These are phyloP conservation scores for Ogataea salicorniae DNA, from an alignment of 805 yeast species.

Conservation along the genomic window DNA sequence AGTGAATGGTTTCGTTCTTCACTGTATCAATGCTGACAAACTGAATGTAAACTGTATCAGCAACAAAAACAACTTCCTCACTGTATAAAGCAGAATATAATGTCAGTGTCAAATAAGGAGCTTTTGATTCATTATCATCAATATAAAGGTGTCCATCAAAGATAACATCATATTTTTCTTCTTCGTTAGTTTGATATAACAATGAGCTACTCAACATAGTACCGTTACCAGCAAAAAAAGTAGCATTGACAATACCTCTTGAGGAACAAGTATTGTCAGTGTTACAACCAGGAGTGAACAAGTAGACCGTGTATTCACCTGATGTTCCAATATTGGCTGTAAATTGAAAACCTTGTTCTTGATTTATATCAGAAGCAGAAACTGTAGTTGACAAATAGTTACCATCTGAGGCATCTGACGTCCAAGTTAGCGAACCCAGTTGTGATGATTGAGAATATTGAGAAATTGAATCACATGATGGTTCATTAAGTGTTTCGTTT, in stretches of 20 bases:
- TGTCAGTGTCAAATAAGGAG: conserved; percentile 36
- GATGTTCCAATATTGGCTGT: conserved; percentile 65
- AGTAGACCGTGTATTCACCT: conserved; percentile 67
- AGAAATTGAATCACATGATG: conserved; percentile 41
- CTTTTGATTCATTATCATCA: conserved; percentile 26
- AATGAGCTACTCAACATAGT: conserved; percentile 35
- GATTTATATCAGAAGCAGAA: conserved; percentile 24
- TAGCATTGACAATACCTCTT: conserved; percentile 77
- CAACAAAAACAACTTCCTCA: conserved; percentile 32
- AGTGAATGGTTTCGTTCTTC: conserved; percentile 25
- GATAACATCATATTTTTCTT: conserved; percentile 74
- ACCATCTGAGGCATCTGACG: conserved; percentile 8
- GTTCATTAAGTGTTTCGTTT: conserved; percentile 63
- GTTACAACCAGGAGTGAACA: conserved; percentile 86
- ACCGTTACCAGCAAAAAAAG: conserved; percentile 49
- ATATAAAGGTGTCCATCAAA: conserved; percentile 65
- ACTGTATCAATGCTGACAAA: conserved; percentile 43
- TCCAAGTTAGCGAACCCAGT: conserved; percentile 22
- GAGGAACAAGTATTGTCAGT: conserved; percentile 58
- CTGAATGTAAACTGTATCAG: conserved; percentile 48
- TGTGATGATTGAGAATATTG: conserved; percentile 7
- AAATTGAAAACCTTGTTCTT: conserved; percentile 41
- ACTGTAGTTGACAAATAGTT: conserved; percentile 25
- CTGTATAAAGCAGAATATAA: conserved; percentile 30
- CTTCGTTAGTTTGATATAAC: conserved; percentile 76